phyloP scores from a whole-genome alignment of 192 early-diverging fungal species.

The Linnemannia hyalina region DNA sequence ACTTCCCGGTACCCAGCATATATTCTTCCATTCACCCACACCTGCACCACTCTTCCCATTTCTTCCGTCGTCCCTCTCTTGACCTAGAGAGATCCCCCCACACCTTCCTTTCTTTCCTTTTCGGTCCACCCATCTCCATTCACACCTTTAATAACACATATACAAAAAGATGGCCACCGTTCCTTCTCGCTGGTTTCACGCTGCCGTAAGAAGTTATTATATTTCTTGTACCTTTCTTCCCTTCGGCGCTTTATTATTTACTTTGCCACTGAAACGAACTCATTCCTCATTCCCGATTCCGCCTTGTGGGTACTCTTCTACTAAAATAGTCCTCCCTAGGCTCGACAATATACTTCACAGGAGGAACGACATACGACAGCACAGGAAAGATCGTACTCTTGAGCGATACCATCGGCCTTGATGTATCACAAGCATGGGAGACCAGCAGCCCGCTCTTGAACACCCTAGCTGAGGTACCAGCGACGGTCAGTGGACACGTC shows the following conservation, averaged over 20 bases:
- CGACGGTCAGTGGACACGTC: conserved; percentile 33
- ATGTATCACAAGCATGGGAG: conserved; percentile 37
- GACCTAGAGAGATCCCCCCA: background rate
- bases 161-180: conserved; percentile 18
- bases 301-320: background rate
- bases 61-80: too few relatives aligned
- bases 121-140: background rate
- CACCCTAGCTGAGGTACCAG: background rate
- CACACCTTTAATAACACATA: background rate
- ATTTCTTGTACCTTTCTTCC: background rate
- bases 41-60: background rate
- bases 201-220: conserved; percentile 30
- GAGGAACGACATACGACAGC: conserved; percentile 26
- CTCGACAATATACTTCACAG: conserved; percentile 37
- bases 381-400: conserved; percentile 32
- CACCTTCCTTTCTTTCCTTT: background rate
- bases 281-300: conserved; percentile 10
- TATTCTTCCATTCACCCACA: too few relatives aligned
- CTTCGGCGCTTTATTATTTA: background rate
- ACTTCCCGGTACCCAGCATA: too few relatives aligned
- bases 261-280: conserved; percentile 3
- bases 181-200: conserved; percentile 47
- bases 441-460: conserved; percentile 31
- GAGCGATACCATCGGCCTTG: conserved; percentile 29
- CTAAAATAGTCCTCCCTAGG: conserved; percentile 16